Base-by-base conservation (phyloP, 2,329 filamentous ascomycete species). In the Chaetomiaceae sp. region DNA sequence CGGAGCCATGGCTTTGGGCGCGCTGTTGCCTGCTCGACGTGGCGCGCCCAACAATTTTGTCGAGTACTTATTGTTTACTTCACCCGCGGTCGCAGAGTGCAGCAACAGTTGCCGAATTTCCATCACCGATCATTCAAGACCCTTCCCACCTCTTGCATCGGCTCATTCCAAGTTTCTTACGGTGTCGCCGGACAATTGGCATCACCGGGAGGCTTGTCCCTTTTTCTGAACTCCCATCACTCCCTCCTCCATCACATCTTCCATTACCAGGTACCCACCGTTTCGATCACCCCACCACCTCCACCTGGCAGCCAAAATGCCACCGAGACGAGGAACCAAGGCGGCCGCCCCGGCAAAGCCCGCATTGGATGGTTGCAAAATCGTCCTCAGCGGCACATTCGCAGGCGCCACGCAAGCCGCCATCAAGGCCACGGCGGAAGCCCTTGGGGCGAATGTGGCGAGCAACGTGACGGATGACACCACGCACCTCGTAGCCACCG, bases 341-440 rank as follows among this genome's bases (percentile, higher is more conserved):
- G 54, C 54, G 12, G 54, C 47, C 3, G 53, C 46, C 10, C 44
- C 51, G 17, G 50, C 55, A 14, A 25, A 31, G 12, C 60, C 63
- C 2, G 68, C 77, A 0, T 67, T 85, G 3, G 65, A 71, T 2
- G 76, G 73, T 4, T 73, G 68, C 58, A 68, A 69, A 5, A 69
- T 88, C 39, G 77, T 75, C 19, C 63, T 86, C 21, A 83, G 79
- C 50, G 85, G 85, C 53, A 77, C 76, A 5, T 83, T 87, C 57
- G 67, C 75, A 1, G 70, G 71, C 5, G 65, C 71, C 21, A 77
- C 73, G 3, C 82, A 87, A 55, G 64, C 65, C 5, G 63, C 66
- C 0, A 64, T 83, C 4, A 73, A 79, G 54, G 61, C 65, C 19
- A 65, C 72, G 41, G 69, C 82, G 47, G 66, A 62, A 10, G 58